Percentiles rank a stretch among this genome's conserved stretches.
These are phyloP conservation scores for Sphaerosporella brunnea DNA, from an alignment of 495 filamentous ascomycete genomes.

Conservation along the genomic window DNA sequence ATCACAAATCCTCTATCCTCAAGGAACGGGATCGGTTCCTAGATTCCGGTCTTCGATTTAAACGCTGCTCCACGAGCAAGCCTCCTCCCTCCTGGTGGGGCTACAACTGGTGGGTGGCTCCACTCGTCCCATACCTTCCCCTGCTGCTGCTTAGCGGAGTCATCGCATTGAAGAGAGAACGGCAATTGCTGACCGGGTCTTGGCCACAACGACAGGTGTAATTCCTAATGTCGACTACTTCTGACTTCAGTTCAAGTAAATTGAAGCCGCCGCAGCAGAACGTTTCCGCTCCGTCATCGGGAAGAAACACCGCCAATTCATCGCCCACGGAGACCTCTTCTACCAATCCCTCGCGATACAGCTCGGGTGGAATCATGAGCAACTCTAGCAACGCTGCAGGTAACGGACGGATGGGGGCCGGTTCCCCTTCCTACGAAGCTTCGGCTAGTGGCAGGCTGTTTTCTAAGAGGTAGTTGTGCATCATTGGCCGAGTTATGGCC, in stretches of 20 bases:
- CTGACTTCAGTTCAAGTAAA: slow-evolving; percentile 56
- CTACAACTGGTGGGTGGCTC: background rate
- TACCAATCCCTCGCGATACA: slow-evolving; percentile 46
- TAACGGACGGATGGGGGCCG: slow-evolving; percentile 67
- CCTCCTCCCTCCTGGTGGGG: slow-evolving; percentile 10
- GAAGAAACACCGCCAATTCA: slow-evolving; percentile 47
- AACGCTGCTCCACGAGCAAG: slow-evolving; percentile 6
- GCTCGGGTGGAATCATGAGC: slow-evolving; percentile 44
- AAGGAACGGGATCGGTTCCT: background rate
- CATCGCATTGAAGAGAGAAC: background rate
- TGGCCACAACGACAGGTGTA: slow-evolving; percentile 29
- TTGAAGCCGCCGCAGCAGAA: slow-evolving; percentile 48
- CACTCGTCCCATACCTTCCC: background rate
- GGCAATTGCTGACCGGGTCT: background rate
- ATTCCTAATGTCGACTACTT: slow-evolving; percentile 88
- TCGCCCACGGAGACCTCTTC: slow-evolving; percentile 70
- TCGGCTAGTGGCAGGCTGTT: slow-evolving; percentile 47
- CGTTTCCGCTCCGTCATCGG: slow-evolving; percentile 57
- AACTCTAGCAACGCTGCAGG: slow-evolving; percentile 51
- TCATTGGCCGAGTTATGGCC: no score
- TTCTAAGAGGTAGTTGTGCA: slow-evolving; percentile 89
- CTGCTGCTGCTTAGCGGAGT: background rate
- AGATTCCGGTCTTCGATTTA: slow-evolving; percentile 1
- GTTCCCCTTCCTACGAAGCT: slow-evolving; percentile 91
- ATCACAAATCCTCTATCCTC: background rate